Evolutionary conservation across 73 alveolate genomes (phyloP), one percentile per base, ranked within the genome.

Genomic region (Uronychia setigera): DNA sequence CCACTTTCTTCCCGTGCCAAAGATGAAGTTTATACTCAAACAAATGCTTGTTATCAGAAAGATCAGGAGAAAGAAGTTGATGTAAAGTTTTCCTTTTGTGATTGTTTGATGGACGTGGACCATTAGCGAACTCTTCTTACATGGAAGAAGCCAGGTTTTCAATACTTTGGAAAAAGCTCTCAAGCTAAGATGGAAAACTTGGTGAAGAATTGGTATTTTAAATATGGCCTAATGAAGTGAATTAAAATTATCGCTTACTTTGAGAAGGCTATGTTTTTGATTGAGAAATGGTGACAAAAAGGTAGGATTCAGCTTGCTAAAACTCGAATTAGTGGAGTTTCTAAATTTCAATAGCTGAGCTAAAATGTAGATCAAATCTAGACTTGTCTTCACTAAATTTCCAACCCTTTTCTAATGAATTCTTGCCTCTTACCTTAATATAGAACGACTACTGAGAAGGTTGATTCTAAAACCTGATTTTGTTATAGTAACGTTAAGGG

Each of bases 1-100:
- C 91, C 27, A 99, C 96, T 60, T 92, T 79, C 86, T 93, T 95
- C 1, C 99, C 99, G 93, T 98, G 97, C 99, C 99, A 98, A 35
- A 98, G 98, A 87, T 94, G 96, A 31, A 98, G 81, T 98, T 95
- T 96, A 83, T 95, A 97, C 81, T 97, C 96, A 89, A 92, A 95
- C n/a, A 5, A n/a, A 26, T 26, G 5, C 13, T 78, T 26, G 26
- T 33, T 29, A 29, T 28, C 28, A 11, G 9, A 9, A 11, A 5
- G 5, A 1, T 31, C 1, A 30, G 13, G 1, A 26, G 9, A 19
- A 28, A 29, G 28, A 27, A 27, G 82, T 19, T 28, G 1, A 29
- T 29, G 28, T 29, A 14, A 59, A 27, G 9, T 19, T 9, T 59
- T 31, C 13, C 28, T 58, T 1, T 19, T 19, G 5, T 80, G 89